Conservation (phyloP, 2,329 filamentous ascomycete genomes). For the Curvularia verruculosa region DNA sequence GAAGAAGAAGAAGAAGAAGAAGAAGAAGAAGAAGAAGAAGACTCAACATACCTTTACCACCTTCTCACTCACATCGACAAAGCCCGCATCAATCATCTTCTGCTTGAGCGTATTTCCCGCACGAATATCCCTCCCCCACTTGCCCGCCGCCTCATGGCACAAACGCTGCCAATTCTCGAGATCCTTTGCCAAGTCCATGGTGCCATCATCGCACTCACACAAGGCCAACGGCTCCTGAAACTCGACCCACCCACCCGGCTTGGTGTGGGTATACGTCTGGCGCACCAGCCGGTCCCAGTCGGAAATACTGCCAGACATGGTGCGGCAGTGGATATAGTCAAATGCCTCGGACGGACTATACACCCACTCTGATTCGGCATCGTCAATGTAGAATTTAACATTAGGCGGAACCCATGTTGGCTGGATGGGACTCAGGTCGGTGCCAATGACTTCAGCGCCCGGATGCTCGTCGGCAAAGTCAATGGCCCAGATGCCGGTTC, state of each 20-base stretch:
- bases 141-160: constrained; percentile 35
- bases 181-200: constrained; percentile 32
- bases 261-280: constrained; percentile 35
- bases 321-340: constrained; percentile 45
- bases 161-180: constrained; percentile 38
- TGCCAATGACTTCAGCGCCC: constrained; percentile 44
- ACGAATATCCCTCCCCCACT: constrained; percentile 38
- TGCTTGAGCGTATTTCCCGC: constrained; percentile 33
- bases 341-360: constrained; percentile 43
- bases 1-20: not conserved
- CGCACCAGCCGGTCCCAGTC: constrained; percentile 43
- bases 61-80: constrained; percentile 44
- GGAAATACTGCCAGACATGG: constrained; percentile 36
- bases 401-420: constrained; percentile 50
- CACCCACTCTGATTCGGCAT: constrained; percentile 50
- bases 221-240: constrained; percentile 46
- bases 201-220: constrained; percentile 42
- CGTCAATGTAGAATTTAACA: constrained; percentile 52
- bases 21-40: not conserved
- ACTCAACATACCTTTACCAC: constrained; percentile 40
- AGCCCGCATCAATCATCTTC: constrained; percentile 39
- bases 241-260: constrained; percentile 46
- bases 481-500: constrained; percentile 51
- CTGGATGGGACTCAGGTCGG: constrained; percentile 48
- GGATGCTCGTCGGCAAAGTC: constrained; percentile 49